These are phyloP conservation scores for Auricularia sp. DNA, from an alignment of 768 basidiomycete species.

Conservation along the genomic window DNA sequence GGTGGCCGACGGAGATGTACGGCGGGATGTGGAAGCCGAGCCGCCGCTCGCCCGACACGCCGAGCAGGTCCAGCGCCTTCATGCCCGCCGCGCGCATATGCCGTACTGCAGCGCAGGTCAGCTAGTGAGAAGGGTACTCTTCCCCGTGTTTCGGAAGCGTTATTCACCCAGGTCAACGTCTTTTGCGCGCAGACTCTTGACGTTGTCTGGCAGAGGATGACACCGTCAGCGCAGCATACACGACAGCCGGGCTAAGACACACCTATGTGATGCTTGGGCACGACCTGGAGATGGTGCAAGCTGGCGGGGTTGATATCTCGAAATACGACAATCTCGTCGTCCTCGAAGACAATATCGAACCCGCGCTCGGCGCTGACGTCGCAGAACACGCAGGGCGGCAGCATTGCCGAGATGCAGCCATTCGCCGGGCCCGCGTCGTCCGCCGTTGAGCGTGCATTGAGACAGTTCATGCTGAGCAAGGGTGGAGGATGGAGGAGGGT, in stretches of 20 bases:
- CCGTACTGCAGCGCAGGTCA: conserved; percentile 24
- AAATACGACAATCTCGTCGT: conserved; percentile 24
- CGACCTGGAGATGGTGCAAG: conserved; percentile 26
- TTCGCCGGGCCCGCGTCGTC: background rate
- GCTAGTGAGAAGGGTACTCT: background rate
- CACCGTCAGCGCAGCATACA: conserved; percentile 3
- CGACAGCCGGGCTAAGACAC: conserved; percentile 2
- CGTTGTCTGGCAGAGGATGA: conserved; percentile 34
- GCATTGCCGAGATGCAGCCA: background rate
- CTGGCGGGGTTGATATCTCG: conserved; percentile 27
- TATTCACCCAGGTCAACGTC: conserved; percentile 45
- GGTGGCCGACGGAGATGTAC: conserved; percentile 59
- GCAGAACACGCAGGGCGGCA: conserved; percentile 24
- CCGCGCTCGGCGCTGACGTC: conserved; percentile 20
- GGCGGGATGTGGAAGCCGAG: conserved; percentile 80
- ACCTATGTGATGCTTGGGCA: conserved; percentile 30
- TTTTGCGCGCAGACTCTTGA: conserved; percentile 33
- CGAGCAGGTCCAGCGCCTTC: conserved; percentile 37
- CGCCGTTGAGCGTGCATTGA: background rate
- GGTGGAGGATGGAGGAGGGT: no score
- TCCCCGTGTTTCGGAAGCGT: conserved; percentile 4
- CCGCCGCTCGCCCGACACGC: conserved; percentile 34
- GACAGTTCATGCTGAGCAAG: background rate
- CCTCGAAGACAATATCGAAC: conserved; percentile 28
- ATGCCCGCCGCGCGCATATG: conserved; percentile 45